phyloP scores from a whole-genome alignment of 306 rosid species.

The Fragaria vesca region DNA sequence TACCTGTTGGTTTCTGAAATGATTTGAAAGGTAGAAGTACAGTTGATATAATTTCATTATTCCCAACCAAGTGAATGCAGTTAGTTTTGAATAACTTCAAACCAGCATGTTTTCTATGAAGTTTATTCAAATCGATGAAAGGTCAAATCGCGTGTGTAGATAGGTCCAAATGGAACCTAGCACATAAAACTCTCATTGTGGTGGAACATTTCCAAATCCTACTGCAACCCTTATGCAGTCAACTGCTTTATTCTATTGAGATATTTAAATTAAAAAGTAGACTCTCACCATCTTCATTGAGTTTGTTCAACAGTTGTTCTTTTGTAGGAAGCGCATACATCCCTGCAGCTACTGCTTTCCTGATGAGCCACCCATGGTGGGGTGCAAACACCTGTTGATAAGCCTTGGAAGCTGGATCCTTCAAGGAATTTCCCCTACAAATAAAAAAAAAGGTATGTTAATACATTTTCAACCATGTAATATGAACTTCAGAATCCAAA shows the following conservation, averaged over 20 bases:
- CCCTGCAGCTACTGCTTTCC: slow-evolving; percentile 89
- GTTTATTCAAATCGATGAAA: background rate
- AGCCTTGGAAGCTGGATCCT: slow-evolving; percentile 86
- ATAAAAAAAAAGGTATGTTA: slow-evolving; percentile 24
- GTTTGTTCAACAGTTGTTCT: slow-evolving; percentile 60
- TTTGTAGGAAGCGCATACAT: slow-evolving; percentile 85
- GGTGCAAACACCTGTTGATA: slow-evolving; percentile 78
- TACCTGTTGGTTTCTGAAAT: background rate
- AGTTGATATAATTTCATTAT: background rate
- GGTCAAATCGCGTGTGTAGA: background rate
- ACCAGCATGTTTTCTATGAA: background rate
- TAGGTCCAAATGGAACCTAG: background rate
- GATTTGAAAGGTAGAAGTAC: background rate
- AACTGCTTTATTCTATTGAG: background rate
- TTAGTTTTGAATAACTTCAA: background rate
- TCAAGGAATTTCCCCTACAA: slow-evolving; percentile 76
- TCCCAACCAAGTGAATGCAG: background rate
- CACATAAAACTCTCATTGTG: background rate
- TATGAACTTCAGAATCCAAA: background rate
- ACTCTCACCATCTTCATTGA: slow-evolving; percentile 91
- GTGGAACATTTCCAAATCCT: background rate
- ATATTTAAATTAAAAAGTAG: slow-evolving; percentile 11
- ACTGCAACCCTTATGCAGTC: background rate
- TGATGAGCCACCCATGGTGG: slow-evolving; percentile 86
- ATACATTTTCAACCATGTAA: background rate